phyloP scores from a whole-genome alignment of 176 grass and related monocot species.

The Panicum miliaceum region DNA sequence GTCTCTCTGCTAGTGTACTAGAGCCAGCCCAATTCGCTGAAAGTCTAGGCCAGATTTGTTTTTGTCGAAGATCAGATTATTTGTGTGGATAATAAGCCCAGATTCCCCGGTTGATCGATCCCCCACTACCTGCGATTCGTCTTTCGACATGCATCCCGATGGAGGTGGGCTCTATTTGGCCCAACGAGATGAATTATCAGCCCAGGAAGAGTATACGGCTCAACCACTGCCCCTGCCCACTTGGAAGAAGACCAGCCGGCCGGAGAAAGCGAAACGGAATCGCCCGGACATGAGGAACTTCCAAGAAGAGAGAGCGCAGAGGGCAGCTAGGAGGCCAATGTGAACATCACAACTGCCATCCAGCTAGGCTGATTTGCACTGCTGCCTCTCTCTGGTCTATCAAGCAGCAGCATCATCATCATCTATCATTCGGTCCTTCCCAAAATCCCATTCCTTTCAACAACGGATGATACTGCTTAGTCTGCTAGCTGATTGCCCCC shows the following conservation, averaged over 20 bases:
- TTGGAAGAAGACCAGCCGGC: neutral
- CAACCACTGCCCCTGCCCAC: conserved; percentile 1
- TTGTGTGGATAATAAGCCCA: too few relatives aligned
- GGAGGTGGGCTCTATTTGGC: neutral
- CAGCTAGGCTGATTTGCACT: conserved; percentile 36
- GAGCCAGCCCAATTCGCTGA: too few relatives aligned
- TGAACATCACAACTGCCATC: conserved; percentile 33
- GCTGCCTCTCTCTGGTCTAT: neutral
- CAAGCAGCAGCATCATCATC: neutral
- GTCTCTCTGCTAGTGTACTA: too few relatives aligned
- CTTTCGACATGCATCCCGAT: too few relatives aligned
- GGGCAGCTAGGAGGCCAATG: neutral
- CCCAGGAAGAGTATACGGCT: neutral
- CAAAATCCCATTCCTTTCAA: neutral
- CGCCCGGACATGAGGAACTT: neutral
- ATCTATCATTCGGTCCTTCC: neutral
- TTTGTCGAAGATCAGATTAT: too few relatives aligned
- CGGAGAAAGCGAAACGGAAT: neutral
- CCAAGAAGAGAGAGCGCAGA: conserved; percentile 6
- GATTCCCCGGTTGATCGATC: too few relatives aligned
- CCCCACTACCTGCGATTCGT: too few relatives aligned
- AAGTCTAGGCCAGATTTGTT: too few relatives aligned
- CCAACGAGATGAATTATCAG: neutral
- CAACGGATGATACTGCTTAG: neutral
- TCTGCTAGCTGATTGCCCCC: neutral